Evolutionary conservation across 352 stramenopile species (phyloP).

Genomic region (Phytopythium boreale): DNA sequence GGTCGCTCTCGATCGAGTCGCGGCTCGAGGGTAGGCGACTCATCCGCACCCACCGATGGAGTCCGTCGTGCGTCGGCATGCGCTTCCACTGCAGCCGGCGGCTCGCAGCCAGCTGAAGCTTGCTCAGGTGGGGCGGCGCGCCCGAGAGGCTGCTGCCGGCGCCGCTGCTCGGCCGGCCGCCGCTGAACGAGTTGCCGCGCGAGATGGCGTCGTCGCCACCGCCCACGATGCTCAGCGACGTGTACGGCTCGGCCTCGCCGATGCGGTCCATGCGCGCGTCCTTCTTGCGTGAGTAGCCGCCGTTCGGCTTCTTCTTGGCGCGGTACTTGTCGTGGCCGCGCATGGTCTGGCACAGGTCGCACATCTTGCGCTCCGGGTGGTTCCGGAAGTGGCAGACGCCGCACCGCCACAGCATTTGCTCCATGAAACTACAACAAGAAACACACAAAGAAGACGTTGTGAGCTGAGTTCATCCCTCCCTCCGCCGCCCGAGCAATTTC

Average conservation of each 20-base stretch:
- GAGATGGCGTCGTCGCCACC: conserved; percentile 30
- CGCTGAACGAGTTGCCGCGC: conserved; percentile 20
- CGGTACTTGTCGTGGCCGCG: conserved; percentile 50
- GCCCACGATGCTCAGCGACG: conserved; percentile 13
- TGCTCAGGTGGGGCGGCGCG: conserved; percentile 43
- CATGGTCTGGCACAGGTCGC: conserved; percentile 82
- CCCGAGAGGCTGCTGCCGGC: conserved; percentile 11
- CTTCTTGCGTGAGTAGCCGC: conserved; percentile 16
- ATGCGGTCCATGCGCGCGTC: conserved; percentile 41
- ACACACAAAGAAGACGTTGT: neutral
- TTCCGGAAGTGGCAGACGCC: conserved; percentile 89
- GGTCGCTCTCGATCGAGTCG: conserved; percentile 57
- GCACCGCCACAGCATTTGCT: conserved; percentile 84
- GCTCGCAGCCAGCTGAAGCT: conserved; percentile 69
- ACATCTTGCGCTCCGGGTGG: conserved; percentile 73
- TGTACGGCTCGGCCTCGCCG: conserved; percentile 42
- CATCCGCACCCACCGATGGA: conserved; percentile 66
- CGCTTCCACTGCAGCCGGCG: conserved; percentile 73
- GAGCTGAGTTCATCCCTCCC: no score
- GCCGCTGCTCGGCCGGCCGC: conserved; percentile 21
- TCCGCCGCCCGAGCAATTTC: no score
- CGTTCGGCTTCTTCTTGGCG: conserved; percentile 30
- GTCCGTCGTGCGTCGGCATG: conserved; percentile 67
- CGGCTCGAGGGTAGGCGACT: conserved; percentile 21
- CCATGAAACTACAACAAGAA: conserved; percentile 47